These are phyloP conservation scores for Balansia obtecta DNA, from an alignment of 2,329 filamentous ascomycete genomes.

Conservation along the genomic window DNA sequence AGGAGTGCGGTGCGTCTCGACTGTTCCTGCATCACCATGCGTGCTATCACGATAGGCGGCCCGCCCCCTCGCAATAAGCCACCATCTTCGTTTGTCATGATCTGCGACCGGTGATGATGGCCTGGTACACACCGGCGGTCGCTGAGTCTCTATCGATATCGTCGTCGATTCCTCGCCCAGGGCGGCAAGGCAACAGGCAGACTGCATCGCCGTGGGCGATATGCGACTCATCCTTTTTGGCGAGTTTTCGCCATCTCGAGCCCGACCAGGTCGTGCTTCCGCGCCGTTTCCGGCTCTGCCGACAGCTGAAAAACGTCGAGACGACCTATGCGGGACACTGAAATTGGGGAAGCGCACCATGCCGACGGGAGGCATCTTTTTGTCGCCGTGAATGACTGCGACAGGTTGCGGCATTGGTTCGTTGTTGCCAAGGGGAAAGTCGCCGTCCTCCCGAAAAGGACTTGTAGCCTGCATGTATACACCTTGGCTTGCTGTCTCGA, in stretches of 20 bases:
- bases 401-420: constrained; percentile 8
- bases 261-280: constrained; percentile 5
- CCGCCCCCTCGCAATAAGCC: constrained; percentile 1
- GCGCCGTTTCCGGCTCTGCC: constrained; percentile 15
- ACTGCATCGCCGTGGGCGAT: constrained; percentile 33
- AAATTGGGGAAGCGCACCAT: constrained; percentile 34
- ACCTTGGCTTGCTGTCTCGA: constrained; percentile 36
- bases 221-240: constrained; percentile 14
- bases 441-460: constrained; percentile 26
- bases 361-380: constrained; percentile 5
- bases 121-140: not conserved
- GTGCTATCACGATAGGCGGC: not conserved
- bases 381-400: constrained; percentile 4
- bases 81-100: not conserved
- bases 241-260: not conserved
- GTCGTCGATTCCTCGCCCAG: constrained; percentile 32
- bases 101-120: not conserved
- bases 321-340: constrained; percentile 35
- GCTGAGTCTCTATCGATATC: constrained; percentile 1
- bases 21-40: not conserved
- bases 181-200: constrained; percentile 40
- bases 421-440: not conserved
- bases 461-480: constrained; percentile 38
- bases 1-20: not conserved
- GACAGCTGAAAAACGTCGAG: constrained; percentile 31